Conservation (phyloP, 805 yeast genomes). For the Hanseniaspora nectarophila region DNA sequence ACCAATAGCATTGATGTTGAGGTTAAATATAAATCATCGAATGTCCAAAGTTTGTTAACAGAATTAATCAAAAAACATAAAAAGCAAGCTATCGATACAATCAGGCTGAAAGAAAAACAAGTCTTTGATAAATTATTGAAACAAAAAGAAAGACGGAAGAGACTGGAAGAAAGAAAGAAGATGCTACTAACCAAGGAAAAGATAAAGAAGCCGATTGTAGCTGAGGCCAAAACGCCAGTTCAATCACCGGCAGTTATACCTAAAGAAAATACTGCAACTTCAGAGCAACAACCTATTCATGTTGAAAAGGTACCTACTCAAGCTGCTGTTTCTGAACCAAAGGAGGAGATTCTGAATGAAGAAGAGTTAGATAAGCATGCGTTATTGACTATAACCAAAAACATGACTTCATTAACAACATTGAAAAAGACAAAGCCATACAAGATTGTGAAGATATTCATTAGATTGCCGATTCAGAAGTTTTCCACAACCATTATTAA, state of each 20-base stretch:
- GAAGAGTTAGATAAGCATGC: conserved; percentile 10
- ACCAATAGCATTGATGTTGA: background rate
- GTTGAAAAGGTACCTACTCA: background rate
- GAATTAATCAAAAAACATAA: conserved; percentile 28
- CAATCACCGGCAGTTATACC: background rate
- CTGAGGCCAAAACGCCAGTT: background rate
- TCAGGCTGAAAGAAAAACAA: background rate
- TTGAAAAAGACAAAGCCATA: conserved; percentile 18
- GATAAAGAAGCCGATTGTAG: background rate
- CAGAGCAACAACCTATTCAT: background rate
- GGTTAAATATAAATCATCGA: background rate
- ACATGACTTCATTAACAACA: background rate
- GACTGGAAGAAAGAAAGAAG: background rate
- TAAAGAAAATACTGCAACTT: background rate
- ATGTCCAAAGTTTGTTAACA: conserved; percentile 18
- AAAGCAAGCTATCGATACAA: background rate
- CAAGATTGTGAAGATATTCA: conserved; percentile 26
- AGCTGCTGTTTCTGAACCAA: background rate
- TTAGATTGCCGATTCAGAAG: conserved; percentile 26
- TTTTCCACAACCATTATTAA: conserved; percentile 21
- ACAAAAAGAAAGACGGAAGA: background rate
- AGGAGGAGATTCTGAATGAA: background rate
- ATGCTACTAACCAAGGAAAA: background rate
- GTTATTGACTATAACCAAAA: conserved; percentile 7
- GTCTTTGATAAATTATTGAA: background rate